Evolutionary conservation across 768 basidiomycete genomes (phyloP).

Genomic region (Russula griseocarnosa): DNA sequence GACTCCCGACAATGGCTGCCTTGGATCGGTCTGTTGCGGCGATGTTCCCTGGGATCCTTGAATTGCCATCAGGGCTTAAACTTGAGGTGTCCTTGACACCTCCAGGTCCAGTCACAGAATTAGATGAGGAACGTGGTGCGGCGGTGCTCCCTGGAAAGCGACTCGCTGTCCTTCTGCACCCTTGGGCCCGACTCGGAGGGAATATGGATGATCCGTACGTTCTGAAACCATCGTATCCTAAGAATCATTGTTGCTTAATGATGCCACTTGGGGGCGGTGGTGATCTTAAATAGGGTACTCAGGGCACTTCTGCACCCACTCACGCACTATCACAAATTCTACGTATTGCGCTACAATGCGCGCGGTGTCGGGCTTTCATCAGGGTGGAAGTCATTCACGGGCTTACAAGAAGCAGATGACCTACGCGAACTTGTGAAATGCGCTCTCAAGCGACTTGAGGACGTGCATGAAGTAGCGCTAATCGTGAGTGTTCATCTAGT

Average conservation of each 20-base stretch:
- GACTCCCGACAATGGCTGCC: constrained; percentile 1
- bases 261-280: background rate
- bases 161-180: constrained; percentile 70
- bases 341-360: constrained; percentile 70
- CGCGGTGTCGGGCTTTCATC: constrained; percentile 72
- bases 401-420: constrained; percentile 65
- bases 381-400: constrained; percentile 71
- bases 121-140: constrained; percentile 24
- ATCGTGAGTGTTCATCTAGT: constrained; percentile 45
- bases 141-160: constrained; percentile 34
- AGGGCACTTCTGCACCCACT: constrained; percentile 42
- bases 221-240: background rate
- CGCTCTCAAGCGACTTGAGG: constrained; percentile 42
- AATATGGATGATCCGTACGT: constrained; percentile 72
- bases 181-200: constrained; percentile 85
- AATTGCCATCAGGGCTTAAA: constrained; percentile 23
- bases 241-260: constrained; percentile 1
- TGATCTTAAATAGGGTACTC: constrained; percentile 42
- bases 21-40: constrained; percentile 10
- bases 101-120: constrained; percentile 16
- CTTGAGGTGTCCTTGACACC: constrained; percentile 21
- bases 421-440: constrained; percentile 58
- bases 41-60: constrained; percentile 19
- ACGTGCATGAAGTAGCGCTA: constrained; percentile 52
- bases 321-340: constrained; percentile 43